Conservation (phyloP, 176 grass and related monocot genomes). For the Bonia amplexicaulis region DNA sequence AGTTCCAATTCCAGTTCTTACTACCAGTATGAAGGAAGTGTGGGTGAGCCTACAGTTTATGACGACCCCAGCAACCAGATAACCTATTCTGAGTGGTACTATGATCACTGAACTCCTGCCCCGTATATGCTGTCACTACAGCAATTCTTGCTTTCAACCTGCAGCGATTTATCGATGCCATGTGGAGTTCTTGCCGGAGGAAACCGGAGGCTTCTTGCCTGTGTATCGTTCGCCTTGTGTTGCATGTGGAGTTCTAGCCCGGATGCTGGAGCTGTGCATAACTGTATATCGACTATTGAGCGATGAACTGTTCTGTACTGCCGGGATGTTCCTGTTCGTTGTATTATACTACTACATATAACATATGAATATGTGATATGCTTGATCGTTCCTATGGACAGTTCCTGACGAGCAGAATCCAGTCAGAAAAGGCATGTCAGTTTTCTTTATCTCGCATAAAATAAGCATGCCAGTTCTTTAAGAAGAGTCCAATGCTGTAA, state of each 20-base stretch:
- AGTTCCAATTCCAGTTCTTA: conserved; percentile 24
- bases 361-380: background rate
- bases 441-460: background rate
- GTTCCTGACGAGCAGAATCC: background rate
- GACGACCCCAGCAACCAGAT: conserved; percentile 39
- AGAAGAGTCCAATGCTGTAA: too few species aligned
- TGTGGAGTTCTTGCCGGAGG: background rate
- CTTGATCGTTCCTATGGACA: background rate
- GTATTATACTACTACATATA: background rate
- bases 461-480: background rate
- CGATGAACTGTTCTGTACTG: conserved; percentile 3
- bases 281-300: background rate
- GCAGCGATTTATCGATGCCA: background rate
- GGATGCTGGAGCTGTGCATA: background rate
- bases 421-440: background rate
- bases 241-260: background rate
- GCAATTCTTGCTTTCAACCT: background rate
- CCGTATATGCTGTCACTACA: background rate
- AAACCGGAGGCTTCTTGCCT: background rate
- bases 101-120: conserved; percentile 23
- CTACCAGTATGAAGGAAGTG: conserved; percentile 12
- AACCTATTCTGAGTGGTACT: conserved; percentile 53
- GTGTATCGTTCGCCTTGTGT: background rate
- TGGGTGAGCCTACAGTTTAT: conserved; percentile 37
- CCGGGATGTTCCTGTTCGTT: background rate